Conservation (phyloP, 1,284 basidiomycete species). For the Rhodotorula sp. region DNA sequence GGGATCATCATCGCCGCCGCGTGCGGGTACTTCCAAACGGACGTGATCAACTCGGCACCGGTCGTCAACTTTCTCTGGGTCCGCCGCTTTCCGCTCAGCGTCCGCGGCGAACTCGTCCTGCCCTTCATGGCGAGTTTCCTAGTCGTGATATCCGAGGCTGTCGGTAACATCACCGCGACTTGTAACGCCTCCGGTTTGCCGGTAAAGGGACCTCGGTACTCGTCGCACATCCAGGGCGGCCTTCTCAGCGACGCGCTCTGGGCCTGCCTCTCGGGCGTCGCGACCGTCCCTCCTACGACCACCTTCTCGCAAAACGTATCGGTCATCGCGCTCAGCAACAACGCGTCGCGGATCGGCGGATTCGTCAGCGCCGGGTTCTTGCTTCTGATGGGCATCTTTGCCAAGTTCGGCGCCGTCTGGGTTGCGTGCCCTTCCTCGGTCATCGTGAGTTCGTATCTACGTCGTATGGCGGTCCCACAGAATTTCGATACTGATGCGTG, state of each 20-base stretch:
- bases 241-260: conserved; percentile 44
- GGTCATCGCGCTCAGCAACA: conserved; percentile 41
- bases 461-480: too few species aligned
- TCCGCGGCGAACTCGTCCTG: conserved; percentile 44
- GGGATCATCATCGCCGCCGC: conserved; percentile 21
- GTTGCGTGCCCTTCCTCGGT: conserved; percentile 43
- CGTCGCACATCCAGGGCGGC: conserved; percentile 43
- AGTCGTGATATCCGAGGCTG: conserved; percentile 42
- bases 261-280: conserved; percentile 34
- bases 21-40: conserved; percentile 12
- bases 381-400: conserved; percentile 37
- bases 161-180: conserved; percentile 47
- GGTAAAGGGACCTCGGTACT: conserved; percentile 42
- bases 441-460: conserved; percentile 11
- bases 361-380: conserved; percentile 15
- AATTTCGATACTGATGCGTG: too few species aligned
- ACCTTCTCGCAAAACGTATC: conserved; percentile 46
- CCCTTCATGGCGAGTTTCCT: conserved; percentile 46
- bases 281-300: conserved; percentile 40
- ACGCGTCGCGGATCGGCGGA: conserved; percentile 15
- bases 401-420: conserved; percentile 44
- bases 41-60: conserved; percentile 4
- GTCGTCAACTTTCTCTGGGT: conserved; percentile 46
- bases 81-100: conserved; percentile 43
- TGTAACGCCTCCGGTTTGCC: conserved; percentile 40